A percentile compares a stretch with the other conserved stretches of the same genome.
Conservation (phyloP, 805 yeast species). For the Kuraishia borneana region DNA sequence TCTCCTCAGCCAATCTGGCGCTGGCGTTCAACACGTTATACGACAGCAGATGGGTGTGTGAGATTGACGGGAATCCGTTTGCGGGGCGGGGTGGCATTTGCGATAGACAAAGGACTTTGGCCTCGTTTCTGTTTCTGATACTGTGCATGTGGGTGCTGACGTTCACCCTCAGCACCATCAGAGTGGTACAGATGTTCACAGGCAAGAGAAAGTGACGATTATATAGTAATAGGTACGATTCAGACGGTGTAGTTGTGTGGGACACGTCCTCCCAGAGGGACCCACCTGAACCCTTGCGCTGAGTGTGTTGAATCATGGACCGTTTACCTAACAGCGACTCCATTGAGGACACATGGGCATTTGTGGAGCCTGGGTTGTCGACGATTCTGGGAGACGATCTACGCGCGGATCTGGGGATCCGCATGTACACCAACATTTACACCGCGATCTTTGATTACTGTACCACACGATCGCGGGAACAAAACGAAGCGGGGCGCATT, state of each 20-base stretch:
- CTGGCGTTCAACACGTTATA: constrained; percentile 74
- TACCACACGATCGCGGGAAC: constrained; percentile 60
- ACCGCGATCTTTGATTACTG: constrained; percentile 91
- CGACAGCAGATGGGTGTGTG: constrained; percentile 78
- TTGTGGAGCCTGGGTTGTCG: constrained; percentile 66
- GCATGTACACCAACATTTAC: constrained; percentile 81
- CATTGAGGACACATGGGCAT: constrained; percentile 62
- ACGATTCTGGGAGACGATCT: constrained; percentile 62
- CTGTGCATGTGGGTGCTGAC: constrained; percentile 78
- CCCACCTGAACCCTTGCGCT: neutral
- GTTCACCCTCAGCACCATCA: constrained; percentile 69
- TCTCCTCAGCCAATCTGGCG: constrained; percentile 80
- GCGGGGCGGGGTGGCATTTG: constrained; percentile 41
- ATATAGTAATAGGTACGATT: neutral
- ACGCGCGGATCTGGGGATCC: constrained; percentile 47
- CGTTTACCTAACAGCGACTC: constrained; percentile 46
- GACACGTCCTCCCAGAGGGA: no score
- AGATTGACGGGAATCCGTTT: no score
- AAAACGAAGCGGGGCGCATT: constrained; percentile 15
- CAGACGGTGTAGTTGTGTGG: no score
- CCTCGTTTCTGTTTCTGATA: constrained; percentile 67
- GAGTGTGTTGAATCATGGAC: constrained; percentile 3
- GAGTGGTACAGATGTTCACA: constrained; percentile 66
- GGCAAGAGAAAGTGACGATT: neutral
- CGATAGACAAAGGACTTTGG: constrained; percentile 63